A percentile compares a stretch with the other conserved stretches of the same genome.
Conservation (phyloP, 2,329 filamentous ascomycete species). For the Aspergillus texensis region DNA sequence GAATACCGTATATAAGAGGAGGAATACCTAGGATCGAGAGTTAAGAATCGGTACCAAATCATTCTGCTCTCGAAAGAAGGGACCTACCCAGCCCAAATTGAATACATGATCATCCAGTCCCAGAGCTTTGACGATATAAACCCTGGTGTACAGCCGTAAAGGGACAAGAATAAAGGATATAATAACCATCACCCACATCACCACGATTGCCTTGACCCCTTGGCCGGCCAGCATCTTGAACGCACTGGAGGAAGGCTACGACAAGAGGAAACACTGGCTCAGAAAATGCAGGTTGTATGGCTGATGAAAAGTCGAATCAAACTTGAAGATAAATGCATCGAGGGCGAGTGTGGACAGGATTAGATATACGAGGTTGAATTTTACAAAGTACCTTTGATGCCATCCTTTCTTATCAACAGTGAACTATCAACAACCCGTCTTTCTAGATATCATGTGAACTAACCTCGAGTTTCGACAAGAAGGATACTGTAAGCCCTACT, state of each 20-base stretch:
- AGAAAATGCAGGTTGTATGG: background rate
- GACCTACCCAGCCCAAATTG: conserved; percentile 33
- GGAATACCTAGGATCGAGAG: conserved; percentile 11
- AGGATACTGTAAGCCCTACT: background rate
- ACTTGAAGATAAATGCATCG: background rate
- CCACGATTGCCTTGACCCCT: conserved; percentile 20
- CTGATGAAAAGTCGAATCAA: background rate
- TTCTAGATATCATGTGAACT: background rate
- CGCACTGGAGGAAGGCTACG: background rate
- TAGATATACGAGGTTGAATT: background rate
- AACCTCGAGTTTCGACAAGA: background rate
- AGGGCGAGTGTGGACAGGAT: background rate
- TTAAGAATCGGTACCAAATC: background rate
- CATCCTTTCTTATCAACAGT: background rate
- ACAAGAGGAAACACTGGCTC: background rate
- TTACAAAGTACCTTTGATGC: background rate
- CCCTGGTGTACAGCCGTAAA: conserved; percentile 27
- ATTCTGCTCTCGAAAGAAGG: background rate
- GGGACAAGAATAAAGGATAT: conserved; percentile 28
- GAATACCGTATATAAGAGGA: conserved; percentile 36
- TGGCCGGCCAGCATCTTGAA: conserved; percentile 18
- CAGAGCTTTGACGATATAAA: conserved; percentile 35
- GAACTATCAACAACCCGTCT: background rate
- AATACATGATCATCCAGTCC: conserved; percentile 42
- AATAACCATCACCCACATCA: conserved; percentile 28